phyloP scores from a whole-genome alignment of 352 stramenopile genomes.

The Nothophytophthora sp. region DNA sequence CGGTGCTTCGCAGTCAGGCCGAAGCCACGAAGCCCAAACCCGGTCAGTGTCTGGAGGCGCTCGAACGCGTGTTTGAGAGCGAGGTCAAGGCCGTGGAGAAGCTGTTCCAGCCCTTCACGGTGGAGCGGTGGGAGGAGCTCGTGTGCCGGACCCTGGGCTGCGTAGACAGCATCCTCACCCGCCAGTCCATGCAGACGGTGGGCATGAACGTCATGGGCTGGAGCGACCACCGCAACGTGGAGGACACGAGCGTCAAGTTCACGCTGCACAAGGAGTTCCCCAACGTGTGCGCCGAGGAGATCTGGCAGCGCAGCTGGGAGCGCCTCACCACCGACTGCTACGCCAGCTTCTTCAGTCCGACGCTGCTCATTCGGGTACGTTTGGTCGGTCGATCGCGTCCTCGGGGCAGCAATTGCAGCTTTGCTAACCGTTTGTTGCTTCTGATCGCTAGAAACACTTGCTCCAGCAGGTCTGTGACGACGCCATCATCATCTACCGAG shows the following conservation, averaged over 20 bases:
- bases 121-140: conserved; percentile 36
- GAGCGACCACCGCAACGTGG: conserved; percentile 39
- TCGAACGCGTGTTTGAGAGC: conserved; percentile 30
- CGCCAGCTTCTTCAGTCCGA: conserved; percentile 50
- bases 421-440: conserved; percentile 1
- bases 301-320: conserved; percentile 47
- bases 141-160: conserved; percentile 31
- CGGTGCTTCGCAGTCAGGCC: conserved; percentile 19
- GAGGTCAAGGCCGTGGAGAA: conserved; percentile 33
- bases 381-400: not conserved
- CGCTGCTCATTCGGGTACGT: conserved; percentile 44
- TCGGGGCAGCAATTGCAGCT: not conserved
- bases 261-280: conserved; percentile 53
- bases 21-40: conserved; percentile 1
- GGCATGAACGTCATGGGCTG: conserved; percentile 50
- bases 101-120: conserved; percentile 30
- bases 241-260: conserved; percentile 45
- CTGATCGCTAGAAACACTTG: conserved; percentile 33
- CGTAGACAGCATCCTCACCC: conserved; percentile 28
- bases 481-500: conserved; percentile 53
- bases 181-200: conserved; percentile 30
- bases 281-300: conserved; percentile 39
- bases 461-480: conserved; percentile 47
- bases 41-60: conserved; percentile 16
- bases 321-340: conserved; percentile 44